Evolutionary conservation across 108 stramenopile genomes (phyloP).

Genomic region (Poteriospumella lacustris): DNA sequence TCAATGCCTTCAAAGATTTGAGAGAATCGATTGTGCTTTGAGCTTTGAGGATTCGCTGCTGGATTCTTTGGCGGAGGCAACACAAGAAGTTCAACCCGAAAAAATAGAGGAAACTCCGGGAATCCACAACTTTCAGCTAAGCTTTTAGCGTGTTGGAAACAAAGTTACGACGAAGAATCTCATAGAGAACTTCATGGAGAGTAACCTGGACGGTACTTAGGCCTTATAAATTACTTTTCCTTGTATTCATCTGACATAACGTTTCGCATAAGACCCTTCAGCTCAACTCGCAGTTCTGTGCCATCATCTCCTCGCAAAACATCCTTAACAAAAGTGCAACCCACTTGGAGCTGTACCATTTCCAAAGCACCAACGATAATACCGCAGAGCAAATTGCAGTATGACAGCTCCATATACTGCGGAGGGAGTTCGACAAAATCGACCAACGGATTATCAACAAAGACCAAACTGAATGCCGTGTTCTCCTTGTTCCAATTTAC

Average conservation of each 20-base stretch:
- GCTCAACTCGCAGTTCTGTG: conserved; percentile 79
- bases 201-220: too few species aligned
- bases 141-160: too few species aligned
- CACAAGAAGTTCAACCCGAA: too few species aligned
- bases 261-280: conserved; percentile 42
- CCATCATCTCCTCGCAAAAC: conserved; percentile 73
- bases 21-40: too few species aligned
- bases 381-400: conserved; percentile 83
- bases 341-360: conserved; percentile 68
- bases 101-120: too few species aligned
- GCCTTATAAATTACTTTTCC: conserved; percentile 35
- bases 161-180: too few species aligned
- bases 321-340: conserved; percentile 68
- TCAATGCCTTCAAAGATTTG: too few species aligned
- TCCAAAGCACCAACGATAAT: conserved; percentile 85
- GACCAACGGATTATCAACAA: conserved; percentile 81
- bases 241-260: conserved; percentile 52
- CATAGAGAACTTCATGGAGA: too few species aligned
- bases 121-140: too few species aligned
- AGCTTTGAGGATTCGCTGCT: too few species aligned
- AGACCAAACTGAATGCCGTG: conserved; percentile 64
- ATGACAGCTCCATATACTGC: conserved; percentile 63
- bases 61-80: too few species aligned
- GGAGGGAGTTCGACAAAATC: conserved; percentile 88
- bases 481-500: conserved; percentile 61